phyloP scores from a whole-genome alignment of 164 flowering plant genomes.

The Stephania japonica region DNA sequence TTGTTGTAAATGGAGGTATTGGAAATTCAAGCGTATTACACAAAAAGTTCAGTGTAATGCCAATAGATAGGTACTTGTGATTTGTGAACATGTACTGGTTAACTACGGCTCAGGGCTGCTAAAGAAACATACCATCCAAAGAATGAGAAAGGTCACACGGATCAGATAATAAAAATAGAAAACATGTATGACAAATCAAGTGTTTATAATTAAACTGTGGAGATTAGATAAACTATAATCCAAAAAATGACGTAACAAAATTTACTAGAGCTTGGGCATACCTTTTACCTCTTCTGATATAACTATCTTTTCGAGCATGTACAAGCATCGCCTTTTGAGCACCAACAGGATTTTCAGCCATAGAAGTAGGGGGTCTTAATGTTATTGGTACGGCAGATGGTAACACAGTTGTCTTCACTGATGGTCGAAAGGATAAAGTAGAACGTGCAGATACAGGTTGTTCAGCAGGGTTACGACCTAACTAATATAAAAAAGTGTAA shows the following conservation, averaged over 20 bases:
- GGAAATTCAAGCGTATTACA: background rate
- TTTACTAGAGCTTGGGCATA: conserved; percentile 15
- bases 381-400: conserved; percentile 53
- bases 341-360: conserved; percentile 22
- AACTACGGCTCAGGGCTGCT: background rate
- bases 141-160: background rate
- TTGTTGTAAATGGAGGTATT: no score
- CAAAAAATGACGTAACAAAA: background rate
- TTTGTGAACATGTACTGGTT: background rate
- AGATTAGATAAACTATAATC: background rate
- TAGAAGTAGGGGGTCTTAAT: conserved; percentile 34
- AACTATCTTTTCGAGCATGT: conserved; percentile 17
- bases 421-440: conserved; percentile 34
- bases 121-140: background rate
- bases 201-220: background rate
- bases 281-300: conserved; percentile 49
- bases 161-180: background rate
- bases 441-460: conserved; percentile 37
- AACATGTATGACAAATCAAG: background rate
- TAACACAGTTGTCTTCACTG: conserved; percentile 42
- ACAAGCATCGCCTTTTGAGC: conserved; percentile 17
- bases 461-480: conserved; percentile 41
- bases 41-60: background rate
- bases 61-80: background rate
- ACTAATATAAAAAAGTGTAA: conserved; percentile 31